Evolutionary conservation across 2,329 filamentous ascomycete species (phyloP), one percentile per base, ranked within the genome.

Genomic region (Aureobasidium musti): DNA sequence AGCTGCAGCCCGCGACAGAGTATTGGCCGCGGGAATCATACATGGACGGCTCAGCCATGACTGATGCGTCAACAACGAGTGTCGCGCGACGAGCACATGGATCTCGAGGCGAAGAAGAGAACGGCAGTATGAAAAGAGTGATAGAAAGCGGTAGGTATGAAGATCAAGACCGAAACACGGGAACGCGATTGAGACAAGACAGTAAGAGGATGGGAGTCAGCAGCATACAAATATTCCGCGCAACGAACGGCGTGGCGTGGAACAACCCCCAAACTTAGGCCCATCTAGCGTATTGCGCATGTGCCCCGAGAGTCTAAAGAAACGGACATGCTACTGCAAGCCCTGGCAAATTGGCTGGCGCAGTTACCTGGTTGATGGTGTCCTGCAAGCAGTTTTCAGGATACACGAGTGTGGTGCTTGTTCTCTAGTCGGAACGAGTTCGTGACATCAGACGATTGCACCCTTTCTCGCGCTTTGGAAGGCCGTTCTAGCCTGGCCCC

Each of bases 221-320:
- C 47, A 52, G 45, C 13, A 47, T 30, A 52, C 26, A 50, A 47
- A 47, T 59, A 59, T 33, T 43, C n/a, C 39, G 54, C 39, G 54
- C 54, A 30, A 26, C 1, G 45, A 63, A 63, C 45, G 45, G 59
- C 59, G 59, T 63, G 59, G 59, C 59, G 59, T 63, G 59, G 30
- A 41, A 61, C 57, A 61, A 33, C 47, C 47, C 53, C 50, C 50
- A 54, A 56, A 41, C 13, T 41, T 56, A 56, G 53, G 53, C 28
- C 53, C 41, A 11, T 26, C 23, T 56, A 59, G 54, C 26, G 54
- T 19, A 43, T 37, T 56, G 35, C 30, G 39, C 37, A 26, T 43
- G 54, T 52, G 49, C 49, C 26, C 54, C 28, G 54, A 59, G 28
- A 45, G 37, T 33, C 21, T 33, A 41, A 39, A 57, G 35, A 57